Conservation (phyloP, 2,329 filamentous ascomycete species). For the Fusarium sarcochroum region DNA sequence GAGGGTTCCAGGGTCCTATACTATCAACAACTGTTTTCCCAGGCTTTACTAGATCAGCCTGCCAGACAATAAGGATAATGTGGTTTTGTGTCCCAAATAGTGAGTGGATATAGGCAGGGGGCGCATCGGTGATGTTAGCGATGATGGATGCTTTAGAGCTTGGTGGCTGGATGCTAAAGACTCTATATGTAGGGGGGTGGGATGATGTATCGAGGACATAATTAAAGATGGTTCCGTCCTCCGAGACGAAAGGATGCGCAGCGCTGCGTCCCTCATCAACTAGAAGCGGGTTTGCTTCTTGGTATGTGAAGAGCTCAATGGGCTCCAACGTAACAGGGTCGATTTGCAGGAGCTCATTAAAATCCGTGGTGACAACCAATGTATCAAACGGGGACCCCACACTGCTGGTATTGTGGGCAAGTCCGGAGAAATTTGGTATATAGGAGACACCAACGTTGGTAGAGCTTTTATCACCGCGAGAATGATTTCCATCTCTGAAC, state of each 20-base stretch:
- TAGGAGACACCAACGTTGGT: too few relatives aligned
- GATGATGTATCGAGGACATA: too few relatives aligned
- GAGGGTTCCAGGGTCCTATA: too few relatives aligned
- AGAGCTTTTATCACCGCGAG: slow-evolving; percentile 5
- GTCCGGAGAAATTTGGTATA: too few relatives aligned
- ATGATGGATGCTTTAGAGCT: too few relatives aligned
- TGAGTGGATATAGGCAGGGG: slow-evolving; percentile 18
- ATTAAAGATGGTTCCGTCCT: slow-evolving; percentile 15
- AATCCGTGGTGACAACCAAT: too few relatives aligned
- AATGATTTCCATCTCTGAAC: slow-evolving; percentile 19
- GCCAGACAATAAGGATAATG: slow-evolving; percentile 22
- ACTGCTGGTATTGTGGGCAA: too few relatives aligned
- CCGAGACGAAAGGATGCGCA: slow-evolving; percentile 9
- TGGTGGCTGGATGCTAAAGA: slow-evolving; percentile 20
- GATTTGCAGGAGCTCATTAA: too few relatives aligned
- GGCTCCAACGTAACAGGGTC: slow-evolving; percentile 18
- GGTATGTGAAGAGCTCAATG: slow-evolving; percentile 27
- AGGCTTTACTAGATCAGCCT: slow-evolving; percentile 18
- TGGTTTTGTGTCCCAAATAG: slow-evolving; percentile 19
- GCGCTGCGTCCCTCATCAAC: too few relatives aligned
- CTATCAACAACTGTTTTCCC: too few relatives aligned
- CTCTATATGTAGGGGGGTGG: slow-evolving; percentile 13
- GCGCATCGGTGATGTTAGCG: slow-evolving; percentile 28
- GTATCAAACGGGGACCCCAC: too few relatives aligned
- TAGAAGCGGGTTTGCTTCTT: too few relatives aligned